Evolutionary conservation across 805 yeast genomes (phyloP).

Genomic region (Teunomyces atbi): DNA sequence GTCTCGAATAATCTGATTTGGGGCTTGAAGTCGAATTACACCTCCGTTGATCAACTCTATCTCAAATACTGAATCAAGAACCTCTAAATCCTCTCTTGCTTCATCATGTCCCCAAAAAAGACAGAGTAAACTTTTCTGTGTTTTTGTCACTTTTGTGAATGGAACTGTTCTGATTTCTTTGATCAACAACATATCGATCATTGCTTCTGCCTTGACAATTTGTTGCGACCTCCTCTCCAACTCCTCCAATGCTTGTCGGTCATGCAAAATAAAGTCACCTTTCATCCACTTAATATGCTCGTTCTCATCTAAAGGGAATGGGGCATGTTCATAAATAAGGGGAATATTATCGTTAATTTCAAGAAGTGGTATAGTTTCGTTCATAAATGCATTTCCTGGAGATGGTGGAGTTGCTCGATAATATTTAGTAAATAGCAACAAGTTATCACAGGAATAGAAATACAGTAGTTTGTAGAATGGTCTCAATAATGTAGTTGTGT

Average conservation of each 20-base stretch:
- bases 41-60: conserved; percentile 49
- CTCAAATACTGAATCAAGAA: conserved; percentile 51
- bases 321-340: conserved; percentile 44
- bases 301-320: conserved; percentile 50
- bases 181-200: conserved; percentile 59
- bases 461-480: conserved; percentile 57
- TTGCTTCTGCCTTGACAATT: conserved; percentile 55
- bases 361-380: background rate
- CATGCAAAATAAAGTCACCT: conserved; percentile 45
- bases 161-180: conserved; percentile 36
- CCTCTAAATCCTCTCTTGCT: conserved; percentile 22
- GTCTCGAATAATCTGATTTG: conserved; percentile 45
- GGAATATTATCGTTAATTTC: conserved; percentile 24
- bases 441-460: conserved; percentile 58
- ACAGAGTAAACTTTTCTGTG: conserved; percentile 28
- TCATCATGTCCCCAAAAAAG: conserved; percentile 28
- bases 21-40: conserved; percentile 54
- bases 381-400: conserved; percentile 28
- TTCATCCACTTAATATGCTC: conserved; percentile 66
- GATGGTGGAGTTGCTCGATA: conserved; percentile 62
- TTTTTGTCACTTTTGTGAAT: conserved; percentile 13
- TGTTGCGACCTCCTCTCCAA: conserved; percentile 59
- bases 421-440: conserved; percentile 58
- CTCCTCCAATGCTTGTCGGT: conserved; percentile 60
- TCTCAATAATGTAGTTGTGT: conserved; percentile 31